Base-by-base conservation (phyloP, 768 basidiomycete genomes). In the Mycena latifolia region DNA sequence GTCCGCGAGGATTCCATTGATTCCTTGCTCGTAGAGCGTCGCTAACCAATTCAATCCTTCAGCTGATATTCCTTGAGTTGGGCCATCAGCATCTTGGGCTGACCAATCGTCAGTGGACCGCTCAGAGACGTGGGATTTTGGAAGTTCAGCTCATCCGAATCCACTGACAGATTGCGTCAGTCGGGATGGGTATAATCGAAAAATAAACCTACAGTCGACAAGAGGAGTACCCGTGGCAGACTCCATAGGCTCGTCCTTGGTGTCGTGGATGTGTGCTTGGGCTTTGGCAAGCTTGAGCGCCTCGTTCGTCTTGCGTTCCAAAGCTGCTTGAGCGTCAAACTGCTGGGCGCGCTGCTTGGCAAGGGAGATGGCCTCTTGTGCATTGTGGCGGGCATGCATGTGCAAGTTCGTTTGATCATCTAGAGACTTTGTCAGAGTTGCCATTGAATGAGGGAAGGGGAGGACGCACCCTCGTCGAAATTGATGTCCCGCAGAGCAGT, bases 1-100 rank as follows among this genome's bases (percentile, higher is more conserved):
- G 75, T 99, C 98, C 2, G 98, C 98, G 24, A 99, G 86, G 72
- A 99, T 99, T 52, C 98, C 98, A 74, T 99, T 99, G 85, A 99
- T 99, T 48, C 98, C 98, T 78, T 99, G 97, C 76, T 99, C 98
- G 74, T 99, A 99, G 24, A 99, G 82, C 18, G 96, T 98, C 20
- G 92, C 98, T 27, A 99, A 83, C 98, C 98, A 99, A 69, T 98
- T 99, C 35, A 99, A 67, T 98, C 98, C 74, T 99, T 99, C 61
- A 99, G 78, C 76, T 99, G 98, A 76, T 99, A 99, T 77, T 99
- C 98, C 78, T 99, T 99, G 58, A 99, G 81, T 70, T 95, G 93
- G 10, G 96, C 95, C 88, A 95, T 95, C 67, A 99, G 83, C 93
- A 99, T 97, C 77, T 89, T 89, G 9, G 98, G 98, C 74, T 99